phyloP scores from a whole-genome alignment of 805 yeast species.

The Pichia thaimueangensis region DNA sequence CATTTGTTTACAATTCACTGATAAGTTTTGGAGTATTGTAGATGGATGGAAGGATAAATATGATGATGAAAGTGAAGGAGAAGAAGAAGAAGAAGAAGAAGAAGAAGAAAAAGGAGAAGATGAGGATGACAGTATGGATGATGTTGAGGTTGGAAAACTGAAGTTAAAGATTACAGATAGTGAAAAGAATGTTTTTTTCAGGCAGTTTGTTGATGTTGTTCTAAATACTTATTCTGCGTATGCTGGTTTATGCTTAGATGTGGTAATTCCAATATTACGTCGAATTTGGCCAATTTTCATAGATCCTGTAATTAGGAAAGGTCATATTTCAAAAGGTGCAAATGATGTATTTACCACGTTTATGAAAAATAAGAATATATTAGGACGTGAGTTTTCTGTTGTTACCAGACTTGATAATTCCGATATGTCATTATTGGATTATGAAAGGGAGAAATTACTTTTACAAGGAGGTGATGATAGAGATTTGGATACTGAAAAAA shows the following conservation, averaged over 20 bases:
- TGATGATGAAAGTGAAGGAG: not conserved
- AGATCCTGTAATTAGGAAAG: slow-evolving; percentile 20
- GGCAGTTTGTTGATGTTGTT: slow-evolving; percentile 34
- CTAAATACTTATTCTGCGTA: slow-evolving; percentile 40
- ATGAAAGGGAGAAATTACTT: slow-evolving; percentile 3
- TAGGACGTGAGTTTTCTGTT: slow-evolving; percentile 23
- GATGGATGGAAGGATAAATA: not conserved
- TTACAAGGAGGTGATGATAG: not conserved
- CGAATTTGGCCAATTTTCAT: slow-evolving; percentile 28
- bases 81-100: not conserved
- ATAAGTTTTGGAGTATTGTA: slow-evolving; percentile 14
- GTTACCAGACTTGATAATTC: slow-evolving; percentile 19
- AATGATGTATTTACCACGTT: slow-evolving; percentile 27
- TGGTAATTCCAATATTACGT: slow-evolving; percentile 27
- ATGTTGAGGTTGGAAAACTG: not conserved
- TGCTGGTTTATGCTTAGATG: slow-evolving; percentile 38
- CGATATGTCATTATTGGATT: slow-evolving; percentile 9
- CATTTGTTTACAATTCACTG: slow-evolving; percentile 19
- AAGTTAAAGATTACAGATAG: slow-evolving; percentile 5
- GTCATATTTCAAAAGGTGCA: slow-evolving; percentile 16
- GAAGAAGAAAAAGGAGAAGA: not conserved
- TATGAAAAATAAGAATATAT: slow-evolving; percentile 19
- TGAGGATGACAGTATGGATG: not conserved
- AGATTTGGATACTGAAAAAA: slow-evolving; percentile 1
- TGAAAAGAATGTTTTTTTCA: slow-evolving; percentile 19